These are phyloP conservation scores for Rhytidiadelphus loreus DNA, from an alignment of 225 moss, liverwort and hornwort species.

Conservation along the genomic window DNA sequence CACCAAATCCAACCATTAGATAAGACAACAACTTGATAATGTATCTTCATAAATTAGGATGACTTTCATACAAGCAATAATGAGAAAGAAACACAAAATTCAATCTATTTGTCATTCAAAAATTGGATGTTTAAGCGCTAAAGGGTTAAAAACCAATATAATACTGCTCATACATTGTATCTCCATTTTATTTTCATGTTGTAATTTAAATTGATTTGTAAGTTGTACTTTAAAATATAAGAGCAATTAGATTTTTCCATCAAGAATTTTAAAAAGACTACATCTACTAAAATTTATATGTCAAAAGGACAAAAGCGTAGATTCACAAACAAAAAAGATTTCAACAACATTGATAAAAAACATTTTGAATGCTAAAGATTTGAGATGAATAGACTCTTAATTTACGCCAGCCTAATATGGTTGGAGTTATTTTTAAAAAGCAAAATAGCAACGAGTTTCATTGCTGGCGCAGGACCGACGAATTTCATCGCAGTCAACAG, in stretches of 20 bases:
- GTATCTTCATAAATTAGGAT: too few relatives aligned
- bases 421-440: neutral
- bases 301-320: neutral
- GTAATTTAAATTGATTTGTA: neutral
- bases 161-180: neutral
- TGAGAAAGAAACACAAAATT: too few relatives aligned
- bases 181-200: neutral
- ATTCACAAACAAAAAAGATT: neutral
- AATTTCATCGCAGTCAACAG: neutral
- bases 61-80: too few relatives aligned
- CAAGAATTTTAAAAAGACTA: neutral
- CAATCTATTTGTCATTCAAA: too few relatives aligned
- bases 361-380: neutral
- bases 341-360: fast-evolving
- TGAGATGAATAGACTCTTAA: neutral
- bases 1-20: too few relatives aligned
- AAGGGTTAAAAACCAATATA: neutral
- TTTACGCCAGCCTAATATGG: neutral
- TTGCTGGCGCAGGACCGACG: neutral
- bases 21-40: too few relatives aligned
- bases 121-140: too few relatives aligned
- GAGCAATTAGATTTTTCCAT: neutral
- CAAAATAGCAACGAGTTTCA: neutral
- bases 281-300: neutral
- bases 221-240: neutral